Conservation (phyloP, 1,284 basidiomycete species). For the Pholiota adiposa region DNA sequence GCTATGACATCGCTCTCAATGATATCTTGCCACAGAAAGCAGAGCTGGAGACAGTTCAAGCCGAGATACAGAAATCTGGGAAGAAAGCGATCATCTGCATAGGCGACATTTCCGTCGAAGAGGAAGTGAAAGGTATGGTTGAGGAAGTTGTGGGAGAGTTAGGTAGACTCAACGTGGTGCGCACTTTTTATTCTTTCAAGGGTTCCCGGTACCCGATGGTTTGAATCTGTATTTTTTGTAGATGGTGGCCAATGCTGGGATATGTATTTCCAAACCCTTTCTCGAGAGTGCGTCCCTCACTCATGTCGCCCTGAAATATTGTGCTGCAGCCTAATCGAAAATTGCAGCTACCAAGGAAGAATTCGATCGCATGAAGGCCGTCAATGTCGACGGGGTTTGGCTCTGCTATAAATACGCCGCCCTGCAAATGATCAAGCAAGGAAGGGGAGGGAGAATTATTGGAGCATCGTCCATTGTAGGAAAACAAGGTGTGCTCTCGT, state of each 20-base stretch:
- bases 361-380: slow-evolving; percentile 27
- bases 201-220: background rate
- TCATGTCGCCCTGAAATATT: background rate
- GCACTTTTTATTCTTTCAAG: slow-evolving; percentile 2
- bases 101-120: slow-evolving; percentile 32
- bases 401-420: slow-evolving; percentile 37
- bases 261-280: slow-evolving; percentile 24
- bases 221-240: slow-evolving; percentile 8
- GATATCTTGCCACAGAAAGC: slow-evolving; percentile 25
- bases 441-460: slow-evolving; percentile 36
- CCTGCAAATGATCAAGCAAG: slow-evolving; percentile 37
- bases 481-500: slow-evolving; percentile 34
- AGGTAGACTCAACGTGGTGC: slow-evolving; percentile 35
- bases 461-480: slow-evolving; percentile 43
- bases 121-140: slow-evolving; percentile 30
- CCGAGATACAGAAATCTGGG: slow-evolving; percentile 26
- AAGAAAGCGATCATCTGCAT: slow-evolving; percentile 20
- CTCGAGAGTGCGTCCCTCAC: slow-evolving; percentile 29
- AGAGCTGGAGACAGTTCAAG: slow-evolving; percentile 20
- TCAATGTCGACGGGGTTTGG: slow-evolving; percentile 34
- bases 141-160: slow-evolving; percentile 22
- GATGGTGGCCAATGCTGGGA: slow-evolving; percentile 40
- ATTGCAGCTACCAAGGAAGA: slow-evolving; percentile 28
- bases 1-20: slow-evolving; percentile 32
- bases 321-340: background rate